Evolutionary conservation across 371 early-diverging fungal genomes (phyloP).

Genomic region (Saksenaea vasiformis): DNA sequence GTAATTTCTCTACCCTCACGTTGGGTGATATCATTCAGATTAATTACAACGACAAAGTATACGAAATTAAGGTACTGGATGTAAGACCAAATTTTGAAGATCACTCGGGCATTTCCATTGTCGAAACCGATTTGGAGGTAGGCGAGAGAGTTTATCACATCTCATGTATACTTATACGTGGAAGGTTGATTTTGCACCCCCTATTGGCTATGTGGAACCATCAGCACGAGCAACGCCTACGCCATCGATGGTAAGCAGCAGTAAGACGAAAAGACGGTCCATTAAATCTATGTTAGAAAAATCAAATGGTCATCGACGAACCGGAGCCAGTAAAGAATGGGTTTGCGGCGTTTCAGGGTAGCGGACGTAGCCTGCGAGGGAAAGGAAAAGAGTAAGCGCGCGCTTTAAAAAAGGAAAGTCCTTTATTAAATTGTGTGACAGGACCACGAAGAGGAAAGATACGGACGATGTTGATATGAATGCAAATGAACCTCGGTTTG

Average conservation of each 20-base stretch:
- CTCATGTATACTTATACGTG: background rate
- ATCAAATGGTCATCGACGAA: conserved; percentile 50
- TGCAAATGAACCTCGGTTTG: conserved; percentile 31
- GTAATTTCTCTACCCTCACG: conserved; percentile 95
- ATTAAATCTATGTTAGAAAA: conserved; percentile 40
- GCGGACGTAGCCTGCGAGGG: conserved; percentile 42
- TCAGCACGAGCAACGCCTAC: conserved; percentile 35
- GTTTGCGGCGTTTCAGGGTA: conserved; percentile 43
- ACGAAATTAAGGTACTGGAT: conserved; percentile 92
- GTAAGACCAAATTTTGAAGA: conserved; percentile 74
- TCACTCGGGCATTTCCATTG: conserved; percentile 87
- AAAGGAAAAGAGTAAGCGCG: conserved; percentile 41
- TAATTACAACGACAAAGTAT: conserved; percentile 87
- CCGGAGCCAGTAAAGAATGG: conserved; percentile 42
- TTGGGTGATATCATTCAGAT: conserved; percentile 93
- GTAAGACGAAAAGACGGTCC: background rate
- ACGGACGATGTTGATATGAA: conserved; percentile 22
- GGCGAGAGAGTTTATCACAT: background rate
- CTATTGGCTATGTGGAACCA: conserved; percentile 97
- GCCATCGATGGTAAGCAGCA: conserved; percentile 39
- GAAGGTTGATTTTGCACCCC: conserved; percentile 97
- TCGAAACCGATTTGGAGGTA: conserved; percentile 98
- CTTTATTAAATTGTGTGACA: background rate
- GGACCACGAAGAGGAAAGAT: conserved; percentile 6
- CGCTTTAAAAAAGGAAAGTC: background rate